Evolutionary conservation across 176 grass and related monocot genomes (phyloP), one percentile per base, ranked within the genome.

Genomic region (Phragmites australis): DNA sequence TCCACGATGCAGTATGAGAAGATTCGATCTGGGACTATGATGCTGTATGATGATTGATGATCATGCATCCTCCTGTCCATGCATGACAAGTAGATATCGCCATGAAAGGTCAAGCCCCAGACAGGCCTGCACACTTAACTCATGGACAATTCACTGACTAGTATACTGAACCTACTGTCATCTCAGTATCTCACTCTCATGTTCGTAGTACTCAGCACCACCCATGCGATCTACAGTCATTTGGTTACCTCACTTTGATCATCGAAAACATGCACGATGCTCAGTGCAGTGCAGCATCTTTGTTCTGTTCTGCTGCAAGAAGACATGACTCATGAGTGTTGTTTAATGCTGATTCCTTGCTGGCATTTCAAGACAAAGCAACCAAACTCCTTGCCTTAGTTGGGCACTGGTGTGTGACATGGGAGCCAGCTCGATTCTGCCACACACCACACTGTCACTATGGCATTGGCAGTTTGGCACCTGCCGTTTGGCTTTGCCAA

Each of bases 341-440:
- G 21, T 53, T 70, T 15, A 17, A 37, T 51, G 26, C 49, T 65
- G 48, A 88, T 64, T 72, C 66, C 43, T 85, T 83, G 57, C 56
- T 56, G 55, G 39, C 31, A 67, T 72, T 64, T 42, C 18, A 86
- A 86, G 58, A 32, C 39, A 80, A 65, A 65, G 67, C 45, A 63
- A 62, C 56, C 41, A 53, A 18, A n/a, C 7, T 11, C 15, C 6
- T 26, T 26, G n/a, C 19, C 1, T 77, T 48, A 37, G 63, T 21
- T 57, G 58, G 27, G 70, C 79, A 18, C 64, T 30, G 7, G 45
- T 11, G 18, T 15, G 47, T 64, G 84, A 65, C 78, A 50, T 75
- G 77, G 84, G 52, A 48, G 74, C 83, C 83, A 62, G 74, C 54
- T 85, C 51, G 70, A 57, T 56, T 22, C n/a, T 30, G 16, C 57